These are phyloP conservation scores for Apiospora arundinis DNA, from an alignment of 2,329 filamentous ascomycete genomes.

Conservation along the genomic window DNA sequence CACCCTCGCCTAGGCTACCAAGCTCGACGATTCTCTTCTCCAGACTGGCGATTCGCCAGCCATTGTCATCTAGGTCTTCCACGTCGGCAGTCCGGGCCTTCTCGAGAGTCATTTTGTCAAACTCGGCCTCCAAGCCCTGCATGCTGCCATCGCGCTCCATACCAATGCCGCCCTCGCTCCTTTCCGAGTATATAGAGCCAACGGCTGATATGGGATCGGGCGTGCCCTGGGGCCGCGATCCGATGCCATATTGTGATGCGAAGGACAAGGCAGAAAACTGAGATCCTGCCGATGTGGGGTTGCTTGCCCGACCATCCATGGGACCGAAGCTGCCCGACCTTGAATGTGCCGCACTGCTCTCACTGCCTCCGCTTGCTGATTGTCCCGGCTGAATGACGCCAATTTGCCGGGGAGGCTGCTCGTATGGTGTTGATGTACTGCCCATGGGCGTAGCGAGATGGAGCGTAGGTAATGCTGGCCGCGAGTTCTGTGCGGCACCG, in stretches of 20 bases:
- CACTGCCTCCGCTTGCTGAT: conserved; percentile 79
- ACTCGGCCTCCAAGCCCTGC: conserved; percentile 72
- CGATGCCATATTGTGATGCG: conserved; percentile 73
- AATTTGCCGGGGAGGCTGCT: conserved; percentile 60
- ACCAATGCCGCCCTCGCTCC: conserved; percentile 73
- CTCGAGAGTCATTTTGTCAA: conserved; percentile 83
- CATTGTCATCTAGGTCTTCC: conserved; percentile 92
- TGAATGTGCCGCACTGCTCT: conserved; percentile 80
- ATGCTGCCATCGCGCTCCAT: conserved; percentile 87
- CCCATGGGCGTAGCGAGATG: conserved; percentile 90
- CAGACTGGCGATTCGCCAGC: conserved; percentile 91
- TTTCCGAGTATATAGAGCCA: conserved; percentile 82
- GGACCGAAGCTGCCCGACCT: conserved; percentile 84
- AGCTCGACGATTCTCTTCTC: conserved; percentile 88
- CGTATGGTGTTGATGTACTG: conserved; percentile 74
- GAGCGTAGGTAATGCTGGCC: conserved; percentile 77
- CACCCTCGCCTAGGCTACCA: conserved; percentile 90
- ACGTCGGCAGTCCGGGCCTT: conserved; percentile 86
- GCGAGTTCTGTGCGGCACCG: conserved; percentile 54
- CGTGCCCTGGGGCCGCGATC: conserved; percentile 69
- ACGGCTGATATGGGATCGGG: conserved; percentile 90
- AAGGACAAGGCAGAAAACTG: conserved; percentile 86
- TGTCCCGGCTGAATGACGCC: conserved; percentile 62
- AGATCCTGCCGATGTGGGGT: conserved; percentile 85
- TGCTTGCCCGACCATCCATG: conserved; percentile 76